Conservation (phyloP, 192 early-diverging fungal genomes). For the Rhizophagus clarus region DNA sequence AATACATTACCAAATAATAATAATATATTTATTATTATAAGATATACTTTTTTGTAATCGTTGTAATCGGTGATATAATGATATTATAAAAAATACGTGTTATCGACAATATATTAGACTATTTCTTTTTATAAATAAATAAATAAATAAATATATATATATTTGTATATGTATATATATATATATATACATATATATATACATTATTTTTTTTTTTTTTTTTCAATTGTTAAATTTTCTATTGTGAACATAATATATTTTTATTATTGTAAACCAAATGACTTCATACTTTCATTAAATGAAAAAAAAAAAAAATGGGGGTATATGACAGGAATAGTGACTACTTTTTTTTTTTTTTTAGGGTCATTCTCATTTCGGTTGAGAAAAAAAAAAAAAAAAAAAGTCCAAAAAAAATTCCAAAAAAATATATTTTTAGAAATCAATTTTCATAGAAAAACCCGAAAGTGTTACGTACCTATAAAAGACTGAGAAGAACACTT, state of each 20-base stretch:
- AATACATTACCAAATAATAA: neutral
- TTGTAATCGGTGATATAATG: neutral
- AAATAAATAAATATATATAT: neutral
- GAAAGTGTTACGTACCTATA: neutral
- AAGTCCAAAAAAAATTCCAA: neutral
- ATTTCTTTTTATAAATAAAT: neutral
- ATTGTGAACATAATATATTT: neutral
- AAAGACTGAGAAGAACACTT: neutral
- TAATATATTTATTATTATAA: neutral
- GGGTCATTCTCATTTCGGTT: neutral
- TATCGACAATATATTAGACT: no score
- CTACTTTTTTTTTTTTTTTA: neutral
- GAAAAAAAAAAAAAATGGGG: neutral
- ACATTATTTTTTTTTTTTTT: neutral
- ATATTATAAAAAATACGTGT: neutral
- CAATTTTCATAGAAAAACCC: neutral
- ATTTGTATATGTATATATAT: no score
- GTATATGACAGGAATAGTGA: neutral
- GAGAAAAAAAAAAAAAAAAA: neutral
- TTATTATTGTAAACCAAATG: neutral
- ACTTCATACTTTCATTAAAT: neutral
- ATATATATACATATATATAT: neutral
- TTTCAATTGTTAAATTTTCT: neutral
- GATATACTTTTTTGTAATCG: neutral
- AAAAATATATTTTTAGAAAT: neutral